These are phyloP conservation scores for Boletellus sp. DNA, from an alignment of 768 basidiomycete genomes.

Conservation along the genomic window DNA sequence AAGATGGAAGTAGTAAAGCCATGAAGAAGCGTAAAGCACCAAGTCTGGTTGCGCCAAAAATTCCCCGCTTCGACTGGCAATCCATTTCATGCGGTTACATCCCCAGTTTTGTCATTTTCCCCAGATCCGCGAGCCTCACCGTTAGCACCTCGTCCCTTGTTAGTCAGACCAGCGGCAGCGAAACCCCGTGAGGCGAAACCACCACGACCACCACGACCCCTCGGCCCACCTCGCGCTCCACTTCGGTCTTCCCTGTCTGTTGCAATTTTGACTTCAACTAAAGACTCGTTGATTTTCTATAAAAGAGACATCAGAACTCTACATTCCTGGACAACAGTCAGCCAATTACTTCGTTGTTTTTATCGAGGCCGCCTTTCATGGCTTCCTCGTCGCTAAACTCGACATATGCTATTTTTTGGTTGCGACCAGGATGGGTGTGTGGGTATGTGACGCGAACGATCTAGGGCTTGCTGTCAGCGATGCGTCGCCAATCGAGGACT, in stretches of 20 bases:
- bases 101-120: constrained; percentile 27
- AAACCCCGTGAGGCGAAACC: constrained; percentile 61
- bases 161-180: constrained; percentile 63
- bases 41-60: constrained; percentile 13
- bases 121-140: constrained; percentile 28
- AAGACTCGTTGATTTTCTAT: constrained; percentile 66
- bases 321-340: constrained; percentile 14
- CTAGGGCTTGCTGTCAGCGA: constrained; percentile 31
- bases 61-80: constrained; percentile 16
- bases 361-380: constrained; percentile 76
- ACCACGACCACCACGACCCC: constrained; percentile 48
- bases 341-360: constrained; percentile 58
- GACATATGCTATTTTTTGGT: constrained; percentile 69
- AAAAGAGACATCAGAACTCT: constrained; percentile 5
- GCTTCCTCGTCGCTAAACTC: constrained; percentile 88
- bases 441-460: constrained; percentile 70
- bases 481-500: background rate
- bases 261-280: constrained; percentile 69
- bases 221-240: constrained; percentile 47
- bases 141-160: constrained; percentile 29
- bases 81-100: constrained; percentile 22
- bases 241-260: constrained; percentile 48
- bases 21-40: constrained; percentile 18
- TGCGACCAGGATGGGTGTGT: constrained; percentile 42
- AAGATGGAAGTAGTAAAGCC: constrained; percentile 12